Conservation (phyloP, 1,139 yeast genomes). For the Pichia sp. region DNA sequence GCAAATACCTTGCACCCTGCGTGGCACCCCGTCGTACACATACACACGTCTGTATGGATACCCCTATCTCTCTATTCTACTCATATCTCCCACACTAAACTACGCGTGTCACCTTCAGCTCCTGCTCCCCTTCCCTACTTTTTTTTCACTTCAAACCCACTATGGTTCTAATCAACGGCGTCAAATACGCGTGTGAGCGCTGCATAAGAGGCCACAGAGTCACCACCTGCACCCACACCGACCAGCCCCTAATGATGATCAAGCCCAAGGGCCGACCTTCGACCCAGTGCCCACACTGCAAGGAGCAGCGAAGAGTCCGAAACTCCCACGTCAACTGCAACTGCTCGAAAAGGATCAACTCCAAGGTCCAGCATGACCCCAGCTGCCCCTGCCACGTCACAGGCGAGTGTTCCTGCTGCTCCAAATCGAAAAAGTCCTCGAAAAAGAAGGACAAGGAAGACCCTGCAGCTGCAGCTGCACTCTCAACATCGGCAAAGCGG, state of each 20-base stretch:
- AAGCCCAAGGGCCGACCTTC: conserved; percentile 96
- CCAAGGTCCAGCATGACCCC: conserved; percentile 38
- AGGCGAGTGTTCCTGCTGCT: conserved; percentile 57
- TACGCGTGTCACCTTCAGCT: conserved; percentile 1
- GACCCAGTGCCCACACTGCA: conserved; percentile 84
- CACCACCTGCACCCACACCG: conserved; percentile 88
- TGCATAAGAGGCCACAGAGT: conserved; percentile 96
- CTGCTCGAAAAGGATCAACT: conserved; percentile 53
- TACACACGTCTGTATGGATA: background rate
- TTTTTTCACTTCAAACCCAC: too few relatives aligned
- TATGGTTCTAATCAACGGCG: conserved; percentile 80
- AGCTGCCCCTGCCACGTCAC: conserved; percentile 50
- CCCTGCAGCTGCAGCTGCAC: background rate
- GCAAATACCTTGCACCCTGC: too few relatives aligned
- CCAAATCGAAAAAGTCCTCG: conserved; percentile 29
- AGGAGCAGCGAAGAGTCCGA: conserved; percentile 68
- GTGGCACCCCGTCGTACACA: too few relatives aligned
- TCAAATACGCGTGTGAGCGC: conserved; percentile 92
- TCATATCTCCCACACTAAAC: background rate
- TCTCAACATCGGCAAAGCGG: background rate
- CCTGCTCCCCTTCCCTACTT: background rate
- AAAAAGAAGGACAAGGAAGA: conserved; percentile 19
- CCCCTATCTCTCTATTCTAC: conserved; percentile 6
- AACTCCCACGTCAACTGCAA: conserved; percentile 69
- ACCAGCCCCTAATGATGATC: conserved; percentile 85